These are phyloP conservation scores for Komagataella ulmi DNA, from an alignment of 805 yeast genomes.

Conservation along the genomic window DNA sequence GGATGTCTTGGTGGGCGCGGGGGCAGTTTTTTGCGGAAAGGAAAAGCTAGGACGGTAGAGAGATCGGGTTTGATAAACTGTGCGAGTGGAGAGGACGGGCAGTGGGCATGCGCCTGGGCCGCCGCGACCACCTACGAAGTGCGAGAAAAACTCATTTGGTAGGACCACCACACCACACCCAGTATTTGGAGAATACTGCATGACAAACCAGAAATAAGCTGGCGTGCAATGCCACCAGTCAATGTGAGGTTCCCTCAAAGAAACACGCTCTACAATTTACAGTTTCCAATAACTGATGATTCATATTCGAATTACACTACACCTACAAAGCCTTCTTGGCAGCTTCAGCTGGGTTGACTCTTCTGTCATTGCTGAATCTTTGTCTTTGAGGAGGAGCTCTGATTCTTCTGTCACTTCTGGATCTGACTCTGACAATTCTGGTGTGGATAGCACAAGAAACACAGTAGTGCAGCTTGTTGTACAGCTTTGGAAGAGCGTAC, in stretches of 20 bases:
- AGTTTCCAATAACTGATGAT: neutral
- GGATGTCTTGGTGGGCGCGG: neutral
- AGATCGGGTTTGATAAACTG: neutral
- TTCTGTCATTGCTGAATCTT: constrained; percentile 94
- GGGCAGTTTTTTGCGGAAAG: neutral
- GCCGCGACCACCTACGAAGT: neutral
- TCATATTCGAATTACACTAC: neutral
- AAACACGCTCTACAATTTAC: neutral
- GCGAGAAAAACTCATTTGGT: neutral
- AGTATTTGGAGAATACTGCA: neutral
- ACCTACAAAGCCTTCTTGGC: constrained; percentile 68
- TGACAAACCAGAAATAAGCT: neutral
- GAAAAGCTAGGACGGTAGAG: neutral
- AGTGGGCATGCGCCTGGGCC: no score
- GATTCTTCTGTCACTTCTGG: constrained; percentile 95
- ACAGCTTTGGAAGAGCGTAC: constrained; percentile 98
- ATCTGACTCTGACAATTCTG: constrained; percentile 99
- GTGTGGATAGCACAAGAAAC: constrained; percentile 99
- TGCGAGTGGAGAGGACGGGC: neutral
- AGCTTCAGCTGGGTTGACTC: constrained; percentile 94
- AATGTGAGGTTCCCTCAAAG: neutral
- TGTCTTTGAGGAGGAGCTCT: constrained; percentile 99
- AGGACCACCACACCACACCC: no score
- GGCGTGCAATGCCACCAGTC: neutral
- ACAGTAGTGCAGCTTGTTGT: constrained; percentile 99